Evolutionary conservation across 192 early-diverging fungal species (phyloP).

Genomic region (Haplosporangium gracile): DNA sequence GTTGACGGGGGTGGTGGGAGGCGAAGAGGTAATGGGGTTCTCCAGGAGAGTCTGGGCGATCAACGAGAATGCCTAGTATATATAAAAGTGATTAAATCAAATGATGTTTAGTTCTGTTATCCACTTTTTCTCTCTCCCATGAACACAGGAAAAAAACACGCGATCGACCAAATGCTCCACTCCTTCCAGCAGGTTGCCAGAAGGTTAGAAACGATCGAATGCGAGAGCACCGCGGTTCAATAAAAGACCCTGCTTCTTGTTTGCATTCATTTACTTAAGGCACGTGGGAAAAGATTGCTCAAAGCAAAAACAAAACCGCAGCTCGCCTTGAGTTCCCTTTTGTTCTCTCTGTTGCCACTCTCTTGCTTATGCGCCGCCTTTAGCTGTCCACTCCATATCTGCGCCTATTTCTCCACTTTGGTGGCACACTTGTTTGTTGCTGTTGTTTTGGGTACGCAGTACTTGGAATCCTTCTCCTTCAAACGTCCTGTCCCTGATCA

Average conservation of each 20-base stretch:
- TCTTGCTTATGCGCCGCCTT: background rate
- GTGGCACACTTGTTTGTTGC: background rate
- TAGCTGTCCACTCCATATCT: background rate
- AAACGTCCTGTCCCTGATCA: background rate
- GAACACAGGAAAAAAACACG: background rate
- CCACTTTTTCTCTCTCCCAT: background rate
- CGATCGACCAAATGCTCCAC: background rate
- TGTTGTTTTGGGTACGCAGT: background rate
- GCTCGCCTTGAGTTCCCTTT: background rate
- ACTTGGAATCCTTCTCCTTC: background rate
- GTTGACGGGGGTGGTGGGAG: constrained; percentile 65
- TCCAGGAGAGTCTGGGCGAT: constrained; percentile 84
- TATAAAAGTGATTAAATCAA: too few relatives aligned
- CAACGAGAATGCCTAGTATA: constrained; percentile 82
- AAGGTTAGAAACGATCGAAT: background rate
- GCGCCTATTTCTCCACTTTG: background rate
- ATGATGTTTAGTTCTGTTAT: background rate
- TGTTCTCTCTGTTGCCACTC: background rate
- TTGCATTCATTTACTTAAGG: background rate
- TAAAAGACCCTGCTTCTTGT: background rate
- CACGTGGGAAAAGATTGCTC: background rate
- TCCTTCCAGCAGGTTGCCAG: background rate
- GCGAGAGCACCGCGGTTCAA: background rate
- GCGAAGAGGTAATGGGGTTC: constrained; percentile 75
- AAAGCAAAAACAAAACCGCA: background rate